Conservation (phyloP, 75 land plant species). For the Isoetes taiwanensis region DNA sequence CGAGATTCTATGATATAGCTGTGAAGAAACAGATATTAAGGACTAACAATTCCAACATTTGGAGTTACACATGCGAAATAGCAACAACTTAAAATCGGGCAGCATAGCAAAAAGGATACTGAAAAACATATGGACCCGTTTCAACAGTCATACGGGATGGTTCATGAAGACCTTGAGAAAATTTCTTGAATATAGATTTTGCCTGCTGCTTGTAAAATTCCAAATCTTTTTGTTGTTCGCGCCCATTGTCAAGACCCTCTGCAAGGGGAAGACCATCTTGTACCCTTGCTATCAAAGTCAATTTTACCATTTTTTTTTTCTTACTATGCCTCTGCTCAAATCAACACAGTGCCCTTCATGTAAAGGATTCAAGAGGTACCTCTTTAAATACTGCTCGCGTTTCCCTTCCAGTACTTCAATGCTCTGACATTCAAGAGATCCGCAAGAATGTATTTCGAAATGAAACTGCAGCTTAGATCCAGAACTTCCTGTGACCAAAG, state of each 20-base stretch:
- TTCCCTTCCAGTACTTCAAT: no score
- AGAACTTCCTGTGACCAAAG: no score
- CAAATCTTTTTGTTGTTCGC: slow-evolving; percentile 65
- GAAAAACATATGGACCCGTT: slow-evolving; percentile 77
- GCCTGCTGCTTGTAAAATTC: slow-evolving; percentile 93
- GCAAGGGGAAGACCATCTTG: slow-evolving; percentile 91
- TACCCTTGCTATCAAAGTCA: slow-evolving; percentile 92
- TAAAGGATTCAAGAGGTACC: no score
- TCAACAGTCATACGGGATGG: slow-evolving; percentile 94
- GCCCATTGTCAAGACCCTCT: slow-evolving; percentile 87
- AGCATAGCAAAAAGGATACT: no score
- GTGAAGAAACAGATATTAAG: background rate
- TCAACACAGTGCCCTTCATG: no score
- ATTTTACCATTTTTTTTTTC: slow-evolving; percentile 62
- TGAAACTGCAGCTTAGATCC: no score
- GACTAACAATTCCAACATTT: background rate
- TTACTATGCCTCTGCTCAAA: no score
- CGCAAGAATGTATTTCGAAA: no score
- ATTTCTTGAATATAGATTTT: slow-evolving; percentile 77
- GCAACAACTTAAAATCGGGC: no score
- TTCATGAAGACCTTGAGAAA: slow-evolving; percentile 68
- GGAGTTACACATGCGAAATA: no score
- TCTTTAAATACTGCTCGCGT: no score
- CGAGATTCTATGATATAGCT: slow-evolving; percentile 93
- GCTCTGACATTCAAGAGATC: no score